Conservation (phyloP, 352 stramenopile species). For the Elongisporangium undulatum region DNA sequence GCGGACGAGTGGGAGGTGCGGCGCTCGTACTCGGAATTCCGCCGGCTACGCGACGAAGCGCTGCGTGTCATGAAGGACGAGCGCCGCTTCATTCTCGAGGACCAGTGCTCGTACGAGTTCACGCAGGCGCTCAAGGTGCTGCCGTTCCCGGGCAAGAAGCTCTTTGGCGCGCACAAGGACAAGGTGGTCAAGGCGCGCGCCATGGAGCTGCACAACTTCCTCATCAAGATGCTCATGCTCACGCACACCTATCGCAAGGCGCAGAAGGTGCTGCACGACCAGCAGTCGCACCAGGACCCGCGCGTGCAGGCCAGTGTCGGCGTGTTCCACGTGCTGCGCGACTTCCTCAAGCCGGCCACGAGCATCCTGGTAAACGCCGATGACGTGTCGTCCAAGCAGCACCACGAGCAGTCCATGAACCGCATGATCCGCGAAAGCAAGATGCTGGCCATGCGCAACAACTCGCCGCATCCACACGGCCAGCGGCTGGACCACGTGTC, state of each 20-base stretch:
- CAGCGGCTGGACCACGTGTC: slow-evolving; percentile 4
- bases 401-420: slow-evolving; percentile 24
- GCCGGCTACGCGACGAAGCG: slow-evolving; percentile 63
- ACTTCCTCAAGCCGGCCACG: slow-evolving; percentile 62
- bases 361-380: not conserved
- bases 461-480: slow-evolving; percentile 10
- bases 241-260: slow-evolving; percentile 75
- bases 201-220: slow-evolving; percentile 67
- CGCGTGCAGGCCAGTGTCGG: slow-evolving; percentile 48
- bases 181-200: slow-evolving; percentile 70
- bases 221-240: slow-evolving; percentile 67
- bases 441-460: slow-evolving; percentile 54
- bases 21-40: slow-evolving; percentile 69
- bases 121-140: slow-evolving; percentile 24
- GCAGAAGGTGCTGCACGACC: slow-evolving; percentile 57
- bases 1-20: slow-evolving; percentile 66
- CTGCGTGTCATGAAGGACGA: slow-evolving; percentile 59
- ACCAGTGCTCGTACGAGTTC: slow-evolving; percentile 45
- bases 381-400: slow-evolving; percentile 9
- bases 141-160: slow-evolving; percentile 50
- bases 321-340: slow-evolving; percentile 60
- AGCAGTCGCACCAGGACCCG: slow-evolving; percentile 12
- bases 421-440: slow-evolving; percentile 66
- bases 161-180: slow-evolving; percentile 69
- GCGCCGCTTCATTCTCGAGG: slow-evolving; percentile 34